These are phyloP conservation scores for Mycosphaerelloides madeirae DNA, from an alignment of 2,329 filamentous ascomycete species.

Conservation along the genomic window DNA sequence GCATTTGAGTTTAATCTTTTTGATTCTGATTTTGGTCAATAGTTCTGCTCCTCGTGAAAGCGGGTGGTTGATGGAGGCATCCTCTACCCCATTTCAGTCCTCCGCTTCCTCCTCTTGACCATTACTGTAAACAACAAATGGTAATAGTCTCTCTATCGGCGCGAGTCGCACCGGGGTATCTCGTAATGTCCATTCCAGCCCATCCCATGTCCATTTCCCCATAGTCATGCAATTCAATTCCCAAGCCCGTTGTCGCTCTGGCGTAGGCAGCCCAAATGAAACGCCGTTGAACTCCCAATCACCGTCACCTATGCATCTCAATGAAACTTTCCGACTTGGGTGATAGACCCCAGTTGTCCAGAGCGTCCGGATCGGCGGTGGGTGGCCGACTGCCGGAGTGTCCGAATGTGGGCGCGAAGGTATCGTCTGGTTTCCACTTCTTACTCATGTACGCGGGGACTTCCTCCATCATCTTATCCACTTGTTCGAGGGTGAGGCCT, in stretches of 20 bases:
- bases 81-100: too few species aligned
- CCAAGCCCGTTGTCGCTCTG: background rate
- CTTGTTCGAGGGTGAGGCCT: slow-evolving; percentile 37
- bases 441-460: slow-evolving; percentile 39
- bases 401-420: slow-evolving; percentile 19
- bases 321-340: slow-evolving; percentile 17
- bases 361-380: background rate
- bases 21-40: too few species aligned
- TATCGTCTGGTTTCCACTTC: slow-evolving; percentile 29
- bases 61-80: too few species aligned
- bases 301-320: slow-evolving; percentile 13
- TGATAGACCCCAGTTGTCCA: slow-evolving; percentile 1
- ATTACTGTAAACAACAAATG: background rate
- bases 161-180: background rate
- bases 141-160: background rate
- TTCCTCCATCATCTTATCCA: slow-evolving; percentile 40
- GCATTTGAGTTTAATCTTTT: too few species aligned
- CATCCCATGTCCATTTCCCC: background rate
- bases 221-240: background rate
- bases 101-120: background rate
- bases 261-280: too few species aligned
- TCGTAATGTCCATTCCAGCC: background rate
- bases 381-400: background rate
- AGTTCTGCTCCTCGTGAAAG: too few species aligned
- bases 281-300: background rate